A percentile compares a stretch with the other conserved stretches of the same genome.
phyloP scores from a whole-genome alignment of 164 flowering plant genomes.

The Chimonanthus praecox region DNA sequence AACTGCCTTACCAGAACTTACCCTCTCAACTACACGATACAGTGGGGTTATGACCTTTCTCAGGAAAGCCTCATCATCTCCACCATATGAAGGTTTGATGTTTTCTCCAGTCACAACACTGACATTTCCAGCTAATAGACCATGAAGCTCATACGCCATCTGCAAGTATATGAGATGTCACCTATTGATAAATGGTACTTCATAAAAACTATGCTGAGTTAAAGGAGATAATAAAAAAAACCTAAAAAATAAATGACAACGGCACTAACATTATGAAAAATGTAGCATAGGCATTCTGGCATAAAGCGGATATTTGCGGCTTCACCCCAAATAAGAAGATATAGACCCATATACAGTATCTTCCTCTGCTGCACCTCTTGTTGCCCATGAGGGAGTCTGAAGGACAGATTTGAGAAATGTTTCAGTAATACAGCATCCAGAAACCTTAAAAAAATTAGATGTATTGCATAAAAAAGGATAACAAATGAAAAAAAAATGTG shows the following conservation, averaged over 20 bases:
- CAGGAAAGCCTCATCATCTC: conserved; percentile 95
- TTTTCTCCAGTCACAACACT: conserved; percentile 96
- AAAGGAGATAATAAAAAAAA: not conserved
- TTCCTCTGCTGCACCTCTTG: conserved; percentile 90
- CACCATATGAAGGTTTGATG: conserved; percentile 97
- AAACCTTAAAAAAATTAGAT: not conserved
- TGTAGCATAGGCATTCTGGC: conserved; percentile 98
- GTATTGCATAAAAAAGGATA: not conserved
- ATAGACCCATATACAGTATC: conserved; percentile 91
- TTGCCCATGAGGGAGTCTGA: conserved; percentile 82
- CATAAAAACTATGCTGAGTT: not conserved
- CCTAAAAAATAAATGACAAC: conserved; percentile 1
- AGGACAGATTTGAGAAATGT: conserved; percentile 1
- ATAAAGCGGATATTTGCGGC: conserved; percentile 96
- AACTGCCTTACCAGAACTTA: conserved; percentile 17
- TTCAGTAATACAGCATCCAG: not conserved
- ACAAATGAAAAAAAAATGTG: not conserved
- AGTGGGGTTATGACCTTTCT: conserved; percentile 90
- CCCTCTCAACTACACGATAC: conserved; percentile 86
- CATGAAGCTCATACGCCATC: conserved; percentile 99
- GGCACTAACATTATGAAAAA: conserved; percentile 83
- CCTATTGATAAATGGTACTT: not conserved
- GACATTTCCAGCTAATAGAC: conserved; percentile 93
- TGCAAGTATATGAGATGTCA: conserved; percentile 17
- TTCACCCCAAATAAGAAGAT: conserved; percentile 99